A percentile compares a stretch with the other conserved stretches of the same genome.
Conservation (phyloP, 2,329 filamentous ascomycete genomes). For the Celoporthe dispersa region DNA sequence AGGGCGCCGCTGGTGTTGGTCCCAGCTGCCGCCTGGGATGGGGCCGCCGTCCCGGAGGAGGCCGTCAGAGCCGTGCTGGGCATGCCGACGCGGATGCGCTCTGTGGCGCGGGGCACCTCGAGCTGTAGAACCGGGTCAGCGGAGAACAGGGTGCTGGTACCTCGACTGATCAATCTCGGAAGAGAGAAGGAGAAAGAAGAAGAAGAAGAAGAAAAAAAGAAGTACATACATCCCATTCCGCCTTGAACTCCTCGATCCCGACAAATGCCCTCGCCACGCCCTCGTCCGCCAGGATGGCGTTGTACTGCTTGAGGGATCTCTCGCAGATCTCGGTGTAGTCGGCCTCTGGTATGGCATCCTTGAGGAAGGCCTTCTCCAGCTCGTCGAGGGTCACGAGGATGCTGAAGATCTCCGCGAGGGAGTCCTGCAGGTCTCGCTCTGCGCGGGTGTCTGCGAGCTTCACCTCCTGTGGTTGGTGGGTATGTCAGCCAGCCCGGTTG, state of each 20-base stretch:
- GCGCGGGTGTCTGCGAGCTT: conserved; percentile 85
- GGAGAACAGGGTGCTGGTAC: not conserved
- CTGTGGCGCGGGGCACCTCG: conserved; percentile 91
- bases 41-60: conserved; percentile 49
- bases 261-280: conserved; percentile 86
- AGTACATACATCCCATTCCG: conserved; percentile 80
- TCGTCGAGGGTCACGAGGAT: conserved; percentile 96
- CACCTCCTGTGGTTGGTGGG: conserved; percentile 70
- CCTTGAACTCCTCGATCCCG: conserved; percentile 88
- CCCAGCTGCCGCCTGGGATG: conserved; percentile 39
- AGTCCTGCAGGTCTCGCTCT: conserved; percentile 93
- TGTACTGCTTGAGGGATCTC: conserved; percentile 93
- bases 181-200: not conserved
- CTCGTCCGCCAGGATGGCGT: conserved; percentile 89
- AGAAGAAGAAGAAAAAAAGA: not conserved
- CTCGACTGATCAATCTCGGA: not conserved
- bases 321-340: conserved; percentile 98
- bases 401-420: conserved; percentile 94
- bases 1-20: conserved; percentile 63
- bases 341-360: conserved; percentile 87
- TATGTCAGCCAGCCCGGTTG: not conserved
- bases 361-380: conserved; percentile 93
- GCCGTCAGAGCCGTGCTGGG: conserved; percentile 77
- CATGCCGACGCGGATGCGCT: conserved; percentile 88
- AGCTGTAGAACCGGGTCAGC: conserved; percentile 61